A percentile compares a stretch with the other conserved stretches of the same genome.
Evolutionary conservation across 139 green algal species (phyloP).

Genomic region (Picochlorum sp.): DNA sequence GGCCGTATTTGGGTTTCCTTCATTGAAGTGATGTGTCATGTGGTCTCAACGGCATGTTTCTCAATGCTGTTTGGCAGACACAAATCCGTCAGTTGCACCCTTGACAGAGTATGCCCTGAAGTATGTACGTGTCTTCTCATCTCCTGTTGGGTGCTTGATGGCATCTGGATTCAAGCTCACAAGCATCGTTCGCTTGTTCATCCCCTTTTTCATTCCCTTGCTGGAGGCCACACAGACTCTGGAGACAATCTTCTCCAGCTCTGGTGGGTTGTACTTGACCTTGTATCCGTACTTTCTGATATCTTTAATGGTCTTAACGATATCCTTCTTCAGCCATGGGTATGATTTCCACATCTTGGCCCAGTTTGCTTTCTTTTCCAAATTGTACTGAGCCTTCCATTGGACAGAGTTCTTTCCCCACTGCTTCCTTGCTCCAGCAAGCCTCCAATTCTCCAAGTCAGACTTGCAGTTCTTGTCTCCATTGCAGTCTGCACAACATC

Average conservation of each 20-base stretch:
- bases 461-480: constrained; percentile 6
- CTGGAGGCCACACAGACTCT: not conserved
- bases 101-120: not conserved
- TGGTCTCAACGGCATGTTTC: not conserved
- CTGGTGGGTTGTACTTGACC: constrained; percentile 1
- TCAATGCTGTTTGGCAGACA: not conserved
- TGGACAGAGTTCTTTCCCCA: constrained; percentile 3
- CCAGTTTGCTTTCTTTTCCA: not conserved
- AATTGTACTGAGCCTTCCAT: constrained; percentile 1
- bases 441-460: constrained; percentile 3
- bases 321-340: not conserved
- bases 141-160: not conserved
- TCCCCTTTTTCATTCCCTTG: not conserved
- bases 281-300: not conserved
- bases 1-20: too few species aligned
- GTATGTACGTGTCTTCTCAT: not conserved
- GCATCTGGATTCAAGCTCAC: not conserved
- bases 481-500: not conserved
- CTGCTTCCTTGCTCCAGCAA: constrained; percentile 1
- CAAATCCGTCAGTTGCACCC: not conserved
- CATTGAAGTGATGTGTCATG: too few species aligned
- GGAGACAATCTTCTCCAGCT: constrained; percentile 1
- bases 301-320: not conserved
- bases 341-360: not conserved
- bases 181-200: not conserved